These are phyloP conservation scores for Rauvolfia tetraphylla DNA, from an alignment of 257 asterid species.

Conservation along the genomic window DNA sequence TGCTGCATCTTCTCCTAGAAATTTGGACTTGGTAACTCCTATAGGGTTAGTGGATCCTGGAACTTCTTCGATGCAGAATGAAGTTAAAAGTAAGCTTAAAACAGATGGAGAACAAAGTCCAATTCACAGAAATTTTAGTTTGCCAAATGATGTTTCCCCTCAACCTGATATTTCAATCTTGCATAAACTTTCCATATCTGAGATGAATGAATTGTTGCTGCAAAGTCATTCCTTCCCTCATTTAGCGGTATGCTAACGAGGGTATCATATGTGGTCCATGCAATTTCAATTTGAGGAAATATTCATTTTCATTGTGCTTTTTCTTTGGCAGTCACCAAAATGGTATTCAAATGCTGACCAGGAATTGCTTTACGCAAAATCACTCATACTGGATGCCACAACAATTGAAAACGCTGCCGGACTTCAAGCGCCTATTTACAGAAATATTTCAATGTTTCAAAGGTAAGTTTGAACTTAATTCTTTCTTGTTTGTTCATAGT, in stretches of 20 bases:
- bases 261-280: not conserved
- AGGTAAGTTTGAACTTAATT: conserved; percentile 19
- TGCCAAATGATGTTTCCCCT: not conserved
- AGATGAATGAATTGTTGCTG: conserved; percentile 35
- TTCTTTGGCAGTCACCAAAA: conserved; percentile 24
- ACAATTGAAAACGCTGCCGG: conserved; percentile 13
- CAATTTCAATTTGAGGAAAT: not conserved
- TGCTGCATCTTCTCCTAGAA: not conserved
- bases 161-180: not conserved
- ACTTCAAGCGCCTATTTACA: conserved; percentile 30
- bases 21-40: conserved; percentile 6
- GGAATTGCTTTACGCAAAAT: conserved; percentile 29
- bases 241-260: conserved; percentile 21
- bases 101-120: not conserved
- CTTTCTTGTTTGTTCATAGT: not conserved
- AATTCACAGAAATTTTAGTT: not conserved
- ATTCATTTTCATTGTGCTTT: not conserved
- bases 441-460: conserved; percentile 31
- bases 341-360: conserved; percentile 28
- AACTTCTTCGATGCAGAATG: not conserved
- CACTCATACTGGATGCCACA: conserved; percentile 30
- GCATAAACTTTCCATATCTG: conserved; percentile 25
- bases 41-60: not conserved
- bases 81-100: not conserved
- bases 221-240: conserved; percentile 21